Evolutionary conservation across 2,329 filamentous ascomycete genomes (phyloP).

Genomic region (Dissoconium aciculare): DNA sequence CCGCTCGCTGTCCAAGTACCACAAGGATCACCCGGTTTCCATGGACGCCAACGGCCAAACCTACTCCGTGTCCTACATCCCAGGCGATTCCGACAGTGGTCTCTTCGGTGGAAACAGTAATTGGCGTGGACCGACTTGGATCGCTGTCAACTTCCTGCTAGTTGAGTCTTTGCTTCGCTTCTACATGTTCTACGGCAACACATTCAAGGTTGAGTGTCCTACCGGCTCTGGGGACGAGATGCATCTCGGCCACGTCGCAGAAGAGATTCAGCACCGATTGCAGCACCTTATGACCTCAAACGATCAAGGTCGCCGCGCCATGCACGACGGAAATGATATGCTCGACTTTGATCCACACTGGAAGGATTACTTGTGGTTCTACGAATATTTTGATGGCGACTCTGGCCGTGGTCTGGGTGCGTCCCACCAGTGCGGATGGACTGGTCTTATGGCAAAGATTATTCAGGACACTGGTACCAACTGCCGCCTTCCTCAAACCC

Average conservation of each 20-base stretch:
- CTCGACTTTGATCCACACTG: constrained; percentile 86
- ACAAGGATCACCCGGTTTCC: constrained; percentile 76
- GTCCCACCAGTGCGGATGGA: constrained; percentile 94
- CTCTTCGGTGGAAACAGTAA: constrained; percentile 96
- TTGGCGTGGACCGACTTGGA: constrained; percentile 89
- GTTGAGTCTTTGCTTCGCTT: constrained; percentile 91
- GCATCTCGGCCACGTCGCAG: constrained; percentile 87
- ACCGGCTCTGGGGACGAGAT: constrained; percentile 87
- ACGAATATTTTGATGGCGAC: constrained; percentile 95
- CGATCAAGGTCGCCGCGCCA: constrained; percentile 73
- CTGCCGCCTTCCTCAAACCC: constrained; percentile 84
- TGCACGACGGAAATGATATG: constrained; percentile 70
- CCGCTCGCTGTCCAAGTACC: constrained; percentile 78
- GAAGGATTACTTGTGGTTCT: constrained; percentile 90
- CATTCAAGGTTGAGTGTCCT: constrained; percentile 81
- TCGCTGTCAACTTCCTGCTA: constrained; percentile 88
- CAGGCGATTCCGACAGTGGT: constrained; percentile 90
- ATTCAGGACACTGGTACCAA: constrained; percentile 91
- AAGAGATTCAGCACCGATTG: constrained; percentile 86
- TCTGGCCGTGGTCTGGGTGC: constrained; percentile 77
- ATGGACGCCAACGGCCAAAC: constrained; percentile 92
- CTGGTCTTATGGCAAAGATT: constrained; percentile 85
- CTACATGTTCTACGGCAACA: constrained; percentile 87
- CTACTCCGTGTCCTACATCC: constrained; percentile 77
- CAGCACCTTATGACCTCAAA: constrained; percentile 79